These are phyloP conservation scores for Fagopyrum esculentum DNA, from an alignment of 148 eudicot genomes.

Conservation along the genomic window DNA sequence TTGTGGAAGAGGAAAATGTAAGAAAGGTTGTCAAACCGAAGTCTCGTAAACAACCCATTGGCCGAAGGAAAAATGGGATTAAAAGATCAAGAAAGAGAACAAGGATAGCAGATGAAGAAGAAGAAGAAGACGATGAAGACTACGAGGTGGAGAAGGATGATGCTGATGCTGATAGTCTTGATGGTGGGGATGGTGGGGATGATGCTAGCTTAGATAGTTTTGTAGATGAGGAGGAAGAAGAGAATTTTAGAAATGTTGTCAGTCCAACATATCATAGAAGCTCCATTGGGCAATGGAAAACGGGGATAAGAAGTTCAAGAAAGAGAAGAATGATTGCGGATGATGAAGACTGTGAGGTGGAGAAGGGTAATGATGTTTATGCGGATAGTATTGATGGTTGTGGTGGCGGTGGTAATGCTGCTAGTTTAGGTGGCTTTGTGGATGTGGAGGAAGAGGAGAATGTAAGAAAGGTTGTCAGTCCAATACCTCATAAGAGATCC, in stretches of 20 bases:
- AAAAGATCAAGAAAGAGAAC: constrained; percentile 34
- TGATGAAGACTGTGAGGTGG: neutral
- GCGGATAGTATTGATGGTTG: constrained; percentile 11
- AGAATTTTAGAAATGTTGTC: constrained; percentile 18
- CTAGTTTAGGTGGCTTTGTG: constrained; percentile 13
- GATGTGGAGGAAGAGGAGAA: constrained; percentile 25
- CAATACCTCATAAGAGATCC: constrained; percentile 4
- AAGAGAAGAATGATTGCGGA: constrained; percentile 36
- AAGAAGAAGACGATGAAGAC: constrained; percentile 20
- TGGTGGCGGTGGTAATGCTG: constrained; percentile 3
- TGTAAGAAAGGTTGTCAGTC: neutral
- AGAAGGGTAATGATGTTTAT: constrained; percentile 24
- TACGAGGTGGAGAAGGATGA: constrained; percentile 24
- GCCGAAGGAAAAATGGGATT: constrained; percentile 15
- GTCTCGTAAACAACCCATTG: constrained; percentile 1
- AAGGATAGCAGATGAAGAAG: constrained; percentile 27
- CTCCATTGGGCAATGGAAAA: constrained; percentile 2
- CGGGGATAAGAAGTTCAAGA: constrained; percentile 23
- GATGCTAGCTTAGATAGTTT: constrained; percentile 23
- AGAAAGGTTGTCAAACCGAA: constrained; percentile 16
- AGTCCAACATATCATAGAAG: constrained; percentile 1
- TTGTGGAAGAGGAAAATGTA: constrained; percentile 37
- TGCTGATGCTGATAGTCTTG: constrained; percentile 1
- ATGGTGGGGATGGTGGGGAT: neutral
- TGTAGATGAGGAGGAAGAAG: constrained; percentile 35